A percentile compares a stretch with the other conserved stretches of the same genome.
Evolutionary conservation across 2,329 filamentous ascomycete species (phyloP).

Genomic region (Trichoderma asperellum): DNA sequence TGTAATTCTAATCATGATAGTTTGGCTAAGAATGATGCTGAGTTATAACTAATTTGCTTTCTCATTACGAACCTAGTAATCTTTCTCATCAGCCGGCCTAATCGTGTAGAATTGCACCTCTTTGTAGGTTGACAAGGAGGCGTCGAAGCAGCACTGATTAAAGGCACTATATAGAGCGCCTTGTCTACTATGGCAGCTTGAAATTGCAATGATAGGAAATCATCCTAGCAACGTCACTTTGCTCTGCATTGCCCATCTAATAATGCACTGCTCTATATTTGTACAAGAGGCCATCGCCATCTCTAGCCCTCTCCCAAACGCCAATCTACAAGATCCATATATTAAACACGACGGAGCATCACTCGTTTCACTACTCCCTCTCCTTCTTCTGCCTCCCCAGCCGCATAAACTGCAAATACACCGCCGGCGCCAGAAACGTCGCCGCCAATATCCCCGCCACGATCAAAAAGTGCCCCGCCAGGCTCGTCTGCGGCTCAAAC

Average conservation of each 20-base stretch:
- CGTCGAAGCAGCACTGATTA: no score
- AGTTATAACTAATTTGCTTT: neutral
- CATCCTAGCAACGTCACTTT: neutral
- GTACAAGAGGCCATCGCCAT: neutral
- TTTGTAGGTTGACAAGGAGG: neutral
- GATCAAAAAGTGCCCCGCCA: conserved; percentile 54
- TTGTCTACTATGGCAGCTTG: neutral
- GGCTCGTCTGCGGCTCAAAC: conserved; percentile 48
- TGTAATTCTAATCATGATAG: conserved; percentile 8
- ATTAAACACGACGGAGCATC: neutral
- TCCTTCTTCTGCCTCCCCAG: conserved; percentile 40
- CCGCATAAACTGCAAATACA: conserved; percentile 46
- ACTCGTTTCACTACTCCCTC: conserved; percentile 21
- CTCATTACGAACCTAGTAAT: neutral
- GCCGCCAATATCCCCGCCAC: conserved; percentile 53
- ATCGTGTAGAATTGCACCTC: neutral
- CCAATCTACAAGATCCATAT: neutral
- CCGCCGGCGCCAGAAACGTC: conserved; percentile 51
- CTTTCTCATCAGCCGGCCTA: neutral
- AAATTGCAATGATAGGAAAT: neutral
- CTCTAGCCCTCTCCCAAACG: neutral
- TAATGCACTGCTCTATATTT: neutral
- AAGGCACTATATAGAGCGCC: no score
- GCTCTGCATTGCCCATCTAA: neutral
- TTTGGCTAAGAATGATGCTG: neutral